Conservation (phyloP, 1,284 basidiomycete genomes). For the Apiotrichum porosum region DNA sequence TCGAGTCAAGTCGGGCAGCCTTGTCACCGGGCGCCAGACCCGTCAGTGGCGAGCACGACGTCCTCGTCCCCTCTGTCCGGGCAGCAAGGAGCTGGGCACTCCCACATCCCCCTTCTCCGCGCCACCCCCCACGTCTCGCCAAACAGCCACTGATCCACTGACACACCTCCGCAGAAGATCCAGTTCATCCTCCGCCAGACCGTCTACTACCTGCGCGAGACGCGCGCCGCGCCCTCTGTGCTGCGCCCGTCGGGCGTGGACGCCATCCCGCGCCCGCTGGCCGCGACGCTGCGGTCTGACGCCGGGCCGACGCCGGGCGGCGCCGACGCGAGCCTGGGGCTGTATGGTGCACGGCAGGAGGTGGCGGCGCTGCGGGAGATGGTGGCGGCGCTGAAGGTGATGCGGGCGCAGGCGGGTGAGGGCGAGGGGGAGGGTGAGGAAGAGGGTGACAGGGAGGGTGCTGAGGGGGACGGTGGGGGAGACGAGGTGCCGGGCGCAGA, state of each 20-base stretch:
- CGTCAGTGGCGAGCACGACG: too few species aligned
- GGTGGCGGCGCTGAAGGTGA: conserved; percentile 15
- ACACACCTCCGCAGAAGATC: conserved; percentile 33
- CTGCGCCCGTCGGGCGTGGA: conserved; percentile 28
- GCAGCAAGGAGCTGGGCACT: too few species aligned
- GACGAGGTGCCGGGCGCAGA: not conserved
- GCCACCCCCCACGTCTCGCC: not conserved
- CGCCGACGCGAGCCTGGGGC: conserved; percentile 27
- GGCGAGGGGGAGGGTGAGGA: not conserved
- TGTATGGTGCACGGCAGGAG: conserved; percentile 40
- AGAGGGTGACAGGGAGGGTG: not conserved
- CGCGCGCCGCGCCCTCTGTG: conserved; percentile 27
- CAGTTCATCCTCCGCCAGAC: conserved; percentile 45
- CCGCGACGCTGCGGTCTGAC: conserved; percentile 8
- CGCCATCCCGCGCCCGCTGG: conserved; percentile 28
- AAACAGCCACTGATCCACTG: too few species aligned
- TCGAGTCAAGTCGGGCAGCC: too few species aligned
- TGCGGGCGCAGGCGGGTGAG: conserved; percentile 7
- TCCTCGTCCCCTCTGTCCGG: too few species aligned
- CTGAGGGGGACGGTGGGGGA: not conserved
- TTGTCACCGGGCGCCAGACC: too few species aligned
- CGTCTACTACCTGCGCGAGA: conserved; percentile 40
- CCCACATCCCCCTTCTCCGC: not conserved
- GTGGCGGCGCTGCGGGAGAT: conserved; percentile 29
- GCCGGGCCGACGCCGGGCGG: too few species aligned